Evolutionary conservation across 768 basidiomycete genomes (phyloP).

Genomic region (Phanerodontia chrysosporium): DNA sequence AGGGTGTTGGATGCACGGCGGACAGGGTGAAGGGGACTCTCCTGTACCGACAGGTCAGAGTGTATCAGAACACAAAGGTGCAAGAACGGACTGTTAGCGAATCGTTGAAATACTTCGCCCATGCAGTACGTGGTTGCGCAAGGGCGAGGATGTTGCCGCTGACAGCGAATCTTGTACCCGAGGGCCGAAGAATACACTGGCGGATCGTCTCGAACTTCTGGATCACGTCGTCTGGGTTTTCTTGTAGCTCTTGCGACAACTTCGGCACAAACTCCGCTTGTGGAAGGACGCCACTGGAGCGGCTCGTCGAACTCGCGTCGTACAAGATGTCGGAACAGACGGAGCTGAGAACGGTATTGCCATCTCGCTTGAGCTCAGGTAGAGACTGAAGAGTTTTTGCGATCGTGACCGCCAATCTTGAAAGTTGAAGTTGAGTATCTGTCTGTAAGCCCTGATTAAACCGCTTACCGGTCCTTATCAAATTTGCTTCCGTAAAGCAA

Average conservation of each 20-base stretch:
- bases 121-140: slow-evolving; percentile 65
- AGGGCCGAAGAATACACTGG: slow-evolving; percentile 56
- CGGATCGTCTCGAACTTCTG: slow-evolving; percentile 74
- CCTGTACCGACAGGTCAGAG: slow-evolving; percentile 34
- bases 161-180: slow-evolving; percentile 83
- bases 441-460: neutral
- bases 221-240: slow-evolving; percentile 67
- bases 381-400: slow-evolving; percentile 89
- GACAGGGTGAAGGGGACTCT: slow-evolving; percentile 57
- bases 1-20: slow-evolving; percentile 65
- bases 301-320: slow-evolving; percentile 64
- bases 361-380: slow-evolving; percentile 89
- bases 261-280: slow-evolving; percentile 79
- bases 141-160: slow-evolving; percentile 80
- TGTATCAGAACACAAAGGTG: neutral
- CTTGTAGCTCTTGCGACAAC: slow-evolving; percentile 66
- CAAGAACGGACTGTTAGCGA: slow-evolving; percentile 26
- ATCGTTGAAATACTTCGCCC: slow-evolving; percentile 65
- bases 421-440: neutral
- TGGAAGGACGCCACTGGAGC: slow-evolving; percentile 61
- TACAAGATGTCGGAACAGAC: slow-evolving; percentile 65
- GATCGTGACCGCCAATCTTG: slow-evolving; percentile 74
- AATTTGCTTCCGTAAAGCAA: slow-evolving; percentile 74
- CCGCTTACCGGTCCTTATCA: slow-evolving; percentile 66
- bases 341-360: slow-evolving; percentile 71